Evolutionary conservation across 2,329 filamentous ascomycete species (phyloP), one percentile per base, ranked within the genome.

Genomic region (Ceratocystis variospora): DNA sequence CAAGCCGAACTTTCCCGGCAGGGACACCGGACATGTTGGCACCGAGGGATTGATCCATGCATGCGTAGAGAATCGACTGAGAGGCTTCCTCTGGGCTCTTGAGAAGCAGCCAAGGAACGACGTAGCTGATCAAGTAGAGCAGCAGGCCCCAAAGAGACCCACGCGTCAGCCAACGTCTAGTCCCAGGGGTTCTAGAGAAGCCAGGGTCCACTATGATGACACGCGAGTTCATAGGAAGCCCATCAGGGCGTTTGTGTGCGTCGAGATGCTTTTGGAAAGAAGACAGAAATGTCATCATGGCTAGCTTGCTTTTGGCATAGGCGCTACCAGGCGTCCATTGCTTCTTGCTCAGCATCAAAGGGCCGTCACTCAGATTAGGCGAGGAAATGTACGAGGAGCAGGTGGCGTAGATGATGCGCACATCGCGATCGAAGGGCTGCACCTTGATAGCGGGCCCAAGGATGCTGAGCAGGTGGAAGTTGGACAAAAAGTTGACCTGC

Each of bases 401-500:
- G 0, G 89, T 95, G 1, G 89, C 81, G 70, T 97, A 84, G 66
- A 99, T 81, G 68, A 99, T 82, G 68, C 94, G 83, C 17, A 99
- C 90, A 74, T 99, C 94, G 71, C 94, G 85, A 74, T 99, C 94
- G 66, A 95, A 86, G 1, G 94, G 94, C 75, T 99, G 94, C 0
- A 89, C 90, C 70, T 90, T 85, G 68, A 99, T 81, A 0, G 94
- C 93, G 0, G 94, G 94, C 71, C 88, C 94, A 45, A 99, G 80
- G 37, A 99, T 95, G 70, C 89, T 89, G 57, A 99, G 81, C 2
- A 99, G 81, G 73, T 99, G 95, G 77, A 96, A 97, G 75, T 96
- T 97, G 69, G 91, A 88, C 48, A 99, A 81, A 75, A 91, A 99
- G 74, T 99, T 99, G 71, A 97, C 80, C 77, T 91, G 90, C 92